Evolutionary conservation across 345 rosid species (phyloP), one percentile per base, ranked within the genome.

Genomic region (Hibiscus mutabilis): DNA sequence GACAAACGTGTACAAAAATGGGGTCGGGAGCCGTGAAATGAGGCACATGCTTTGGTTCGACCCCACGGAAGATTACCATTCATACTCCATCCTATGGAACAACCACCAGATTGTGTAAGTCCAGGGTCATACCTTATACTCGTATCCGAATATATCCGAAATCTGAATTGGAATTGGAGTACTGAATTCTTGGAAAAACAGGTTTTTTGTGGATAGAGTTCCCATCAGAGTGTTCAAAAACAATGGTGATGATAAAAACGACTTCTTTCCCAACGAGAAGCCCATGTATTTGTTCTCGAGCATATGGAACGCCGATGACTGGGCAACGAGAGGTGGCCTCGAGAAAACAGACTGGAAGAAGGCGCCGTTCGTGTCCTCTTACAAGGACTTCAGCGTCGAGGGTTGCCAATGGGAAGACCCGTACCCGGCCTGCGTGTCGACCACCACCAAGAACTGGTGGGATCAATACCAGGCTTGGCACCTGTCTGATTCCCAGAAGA

Each of bases 221-320:
- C 92, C 99, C 10, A 42, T 95, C 0, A 76, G 99, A 76, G 97
- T 95, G n/a, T 80, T 46, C 81, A 92, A 87, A 79, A 95, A 92
- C 96, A 90, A 89, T 42, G 98, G 92, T 0, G 73, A 58, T 58
- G 61, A 90, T 10, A 67, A 75, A 19, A 95, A 95, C 77, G 77
- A 86, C 67, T 95, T 92, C 86, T 95, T 92, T 80, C 99, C 99
- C 2, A 82, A 88, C 61, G 93, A 88, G 83, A 95, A 90, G 87
- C 99, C 98, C 0, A 92, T 95, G 99, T 90, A 84, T 84, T 80
- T 95, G 51, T 95, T 92, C 80, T 95, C 99, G 11, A 92, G 97
- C 82, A 89, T 95, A 10, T 95, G 99, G 98, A 92, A 92, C 78
- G 99, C 98, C 0, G 99, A 95, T 31, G 98, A 95, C 0, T 95